Percentiles rank a stretch among this genome's conserved stretches.
Conservation (phyloP, 306 rosid genomes). For the Vachellia collinsii region DNA sequence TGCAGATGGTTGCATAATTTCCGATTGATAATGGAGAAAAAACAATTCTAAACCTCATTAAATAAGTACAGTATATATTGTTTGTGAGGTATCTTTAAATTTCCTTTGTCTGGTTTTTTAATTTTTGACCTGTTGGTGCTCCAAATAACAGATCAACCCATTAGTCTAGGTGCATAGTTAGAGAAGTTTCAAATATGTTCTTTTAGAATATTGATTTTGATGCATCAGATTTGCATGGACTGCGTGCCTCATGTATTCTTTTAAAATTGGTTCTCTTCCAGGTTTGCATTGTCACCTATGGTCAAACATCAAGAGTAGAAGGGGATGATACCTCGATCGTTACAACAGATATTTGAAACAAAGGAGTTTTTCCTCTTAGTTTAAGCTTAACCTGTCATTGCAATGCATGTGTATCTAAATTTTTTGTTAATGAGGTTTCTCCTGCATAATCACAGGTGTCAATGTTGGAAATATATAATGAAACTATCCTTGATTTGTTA, state of each 20-base stretch:
- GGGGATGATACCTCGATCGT: conserved; percentile 92
- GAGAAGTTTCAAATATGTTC: conserved; percentile 10
- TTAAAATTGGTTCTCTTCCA: conserved; percentile 43
- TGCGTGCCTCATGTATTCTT: background rate
- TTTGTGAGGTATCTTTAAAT: background rate
- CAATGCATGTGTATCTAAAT: background rate
- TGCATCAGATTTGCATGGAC: background rate
- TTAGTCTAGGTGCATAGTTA: background rate
- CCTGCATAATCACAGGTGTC: conserved; percentile 60
- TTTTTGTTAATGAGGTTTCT: conserved; percentile 17
- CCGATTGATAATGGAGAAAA: background rate
- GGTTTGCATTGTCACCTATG: conserved; percentile 98
- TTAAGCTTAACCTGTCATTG: conserved; percentile 6
- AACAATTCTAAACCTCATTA: background rate
- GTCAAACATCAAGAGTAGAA: conserved; percentile 80
- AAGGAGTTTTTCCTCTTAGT: conserved; percentile 52
- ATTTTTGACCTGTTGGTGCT: background rate
- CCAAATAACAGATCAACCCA: background rate
- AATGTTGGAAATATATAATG: conserved; percentile 97
- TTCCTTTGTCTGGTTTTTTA: background rate
- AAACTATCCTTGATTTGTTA: conserved; percentile 85
- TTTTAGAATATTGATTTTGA: conserved; percentile 1
- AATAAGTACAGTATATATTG: background rate
- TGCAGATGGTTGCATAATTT: background rate
- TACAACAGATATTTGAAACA: conserved; percentile 89